Percentiles rank a stretch among this genome's conserved stretches.
Conservation (phyloP, 2,329 filamentous ascomycete genomes). For the Claviceps humidiphila region DNA sequence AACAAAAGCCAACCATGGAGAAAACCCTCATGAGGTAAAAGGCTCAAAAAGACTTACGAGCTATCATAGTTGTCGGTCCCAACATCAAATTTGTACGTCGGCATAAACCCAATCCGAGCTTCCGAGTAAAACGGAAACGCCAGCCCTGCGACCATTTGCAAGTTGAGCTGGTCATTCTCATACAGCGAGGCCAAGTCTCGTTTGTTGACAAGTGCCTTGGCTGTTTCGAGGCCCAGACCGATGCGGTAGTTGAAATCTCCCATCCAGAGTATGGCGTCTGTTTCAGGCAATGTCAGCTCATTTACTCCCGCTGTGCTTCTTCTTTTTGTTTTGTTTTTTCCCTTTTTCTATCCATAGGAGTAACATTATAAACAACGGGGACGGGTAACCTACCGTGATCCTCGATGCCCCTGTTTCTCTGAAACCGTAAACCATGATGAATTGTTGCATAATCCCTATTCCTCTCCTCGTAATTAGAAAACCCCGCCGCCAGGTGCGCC, state of each 20-base stretch:
- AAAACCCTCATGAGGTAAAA: neutral
- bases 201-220: constrained; percentile 58
- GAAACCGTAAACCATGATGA: constrained; percentile 74
- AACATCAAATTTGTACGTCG: constrained; percentile 92
- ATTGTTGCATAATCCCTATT: constrained; percentile 91
- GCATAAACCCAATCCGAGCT: constrained; percentile 72
- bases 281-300: neutral
- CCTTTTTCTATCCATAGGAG: no score
- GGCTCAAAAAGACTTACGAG: constrained; percentile 42
- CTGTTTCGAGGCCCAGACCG: constrained; percentile 65
- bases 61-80: constrained; percentile 83
- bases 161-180: constrained; percentile 87
- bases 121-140: constrained; percentile 90
- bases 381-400: constrained; percentile 52
- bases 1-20: neutral
- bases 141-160: constrained; percentile 89
- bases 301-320: no score
- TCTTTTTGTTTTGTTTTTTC: no score
- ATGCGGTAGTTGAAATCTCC: constrained; percentile 99
- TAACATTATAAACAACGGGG: no score
- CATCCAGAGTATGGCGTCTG: constrained; percentile 75
- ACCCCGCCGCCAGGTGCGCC: constrained; percentile 89
- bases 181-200: constrained; percentile 68
- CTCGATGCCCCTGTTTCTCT: constrained; percentile 79
- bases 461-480: constrained; percentile 90